Conservation (phyloP, 768 basidiomycete genomes). For the Phanerodontia chrysosporium region DNA sequence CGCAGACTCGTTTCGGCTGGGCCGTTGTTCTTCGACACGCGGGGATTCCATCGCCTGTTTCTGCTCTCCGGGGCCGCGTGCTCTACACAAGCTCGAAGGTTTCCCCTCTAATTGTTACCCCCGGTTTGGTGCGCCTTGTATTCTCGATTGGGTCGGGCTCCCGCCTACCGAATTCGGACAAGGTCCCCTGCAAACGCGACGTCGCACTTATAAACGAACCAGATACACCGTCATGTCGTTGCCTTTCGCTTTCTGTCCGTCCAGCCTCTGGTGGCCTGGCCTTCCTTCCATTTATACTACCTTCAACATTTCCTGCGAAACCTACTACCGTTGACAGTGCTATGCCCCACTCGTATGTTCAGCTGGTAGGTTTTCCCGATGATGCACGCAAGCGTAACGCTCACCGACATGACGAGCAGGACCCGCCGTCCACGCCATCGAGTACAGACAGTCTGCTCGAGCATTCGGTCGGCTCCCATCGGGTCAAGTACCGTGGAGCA, state of each 20-base stretch:
- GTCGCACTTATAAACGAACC: conserved; percentile 9
- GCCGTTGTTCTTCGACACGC: conserved; percentile 6
- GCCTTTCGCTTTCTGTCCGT: conserved; percentile 2
- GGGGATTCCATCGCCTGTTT: background rate
- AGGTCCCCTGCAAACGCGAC: conserved; percentile 3
- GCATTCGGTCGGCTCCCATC: conserved; percentile 44
- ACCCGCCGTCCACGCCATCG: conserved; percentile 16
- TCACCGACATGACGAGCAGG: conserved; percentile 13
- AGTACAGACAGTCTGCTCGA: conserved; percentile 24
- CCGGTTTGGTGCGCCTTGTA: conserved; percentile 12
- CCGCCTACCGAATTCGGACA: conserved; percentile 8
- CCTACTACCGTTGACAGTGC: background rate
- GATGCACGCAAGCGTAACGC: background rate
- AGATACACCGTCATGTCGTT: background rate
- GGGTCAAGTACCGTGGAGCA: conserved; percentile 58
- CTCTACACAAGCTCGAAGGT: background rate
- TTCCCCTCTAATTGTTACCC: background rate
- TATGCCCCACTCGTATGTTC: conserved; percentile 16
- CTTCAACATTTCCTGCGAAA: background rate
- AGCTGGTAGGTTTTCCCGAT: conserved; percentile 13
- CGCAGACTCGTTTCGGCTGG: conserved; percentile 7
- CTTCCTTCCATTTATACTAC: background rate
- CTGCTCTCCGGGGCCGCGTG: background rate
- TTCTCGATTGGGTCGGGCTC: background rate
- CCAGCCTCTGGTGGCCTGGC: background rate